These are phyloP conservation scores for Tetrahymena malaccensis DNA, from an alignment of 73 alveolate genomes.

Conservation along the genomic window DNA sequence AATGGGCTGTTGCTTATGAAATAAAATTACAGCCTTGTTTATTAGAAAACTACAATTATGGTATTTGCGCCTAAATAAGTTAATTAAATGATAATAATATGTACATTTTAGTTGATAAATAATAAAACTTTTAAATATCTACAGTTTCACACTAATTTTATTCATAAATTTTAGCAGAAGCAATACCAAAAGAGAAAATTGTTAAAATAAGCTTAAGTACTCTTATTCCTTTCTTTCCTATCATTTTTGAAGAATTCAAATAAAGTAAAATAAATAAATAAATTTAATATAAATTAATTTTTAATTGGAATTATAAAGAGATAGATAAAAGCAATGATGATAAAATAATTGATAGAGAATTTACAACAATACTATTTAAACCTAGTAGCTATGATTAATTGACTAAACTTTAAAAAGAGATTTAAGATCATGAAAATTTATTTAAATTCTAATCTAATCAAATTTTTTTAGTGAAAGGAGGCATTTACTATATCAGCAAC, in stretches of 20 bases:
- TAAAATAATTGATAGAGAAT: neutral
- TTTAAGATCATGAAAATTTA: too few relatives aligned
- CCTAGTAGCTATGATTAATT: neutral
- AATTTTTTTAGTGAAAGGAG: neutral
- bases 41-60: neutral
- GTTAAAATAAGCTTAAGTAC: neutral
- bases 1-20: neutral
- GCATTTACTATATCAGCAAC: neutral
- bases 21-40: neutral
- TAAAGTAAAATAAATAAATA: neutral
- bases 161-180: neutral
- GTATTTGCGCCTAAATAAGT: neutral
- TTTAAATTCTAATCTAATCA: too few relatives aligned
- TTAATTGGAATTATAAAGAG: neutral
- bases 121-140: neutral
- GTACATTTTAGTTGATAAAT: neutral
- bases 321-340: neutral
- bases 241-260: neutral
- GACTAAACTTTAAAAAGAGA: too few relatives aligned
- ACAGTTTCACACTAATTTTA: neutral
- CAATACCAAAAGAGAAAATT: neutral
- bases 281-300: neutral
- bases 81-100: neutral
- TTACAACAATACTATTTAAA: neutral
- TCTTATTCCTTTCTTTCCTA: neutral